These are phyloP conservation scores for Venturiaceae sp. DNA, from an alignment of 2,329 filamentous ascomycete species.

Conservation along the genomic window DNA sequence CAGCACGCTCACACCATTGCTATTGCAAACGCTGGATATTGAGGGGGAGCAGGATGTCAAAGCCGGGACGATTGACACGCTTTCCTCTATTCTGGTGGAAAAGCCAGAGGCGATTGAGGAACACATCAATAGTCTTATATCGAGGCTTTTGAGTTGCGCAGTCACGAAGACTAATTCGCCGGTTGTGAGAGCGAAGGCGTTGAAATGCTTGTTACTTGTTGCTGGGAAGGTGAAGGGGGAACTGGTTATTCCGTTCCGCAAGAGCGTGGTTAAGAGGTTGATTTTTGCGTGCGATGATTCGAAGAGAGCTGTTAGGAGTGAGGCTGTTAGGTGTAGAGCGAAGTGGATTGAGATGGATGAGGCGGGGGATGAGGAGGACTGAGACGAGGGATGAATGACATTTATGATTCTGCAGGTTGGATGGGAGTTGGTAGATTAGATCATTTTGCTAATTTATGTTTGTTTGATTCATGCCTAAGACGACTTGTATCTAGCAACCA, in stretches of 20 bases:
- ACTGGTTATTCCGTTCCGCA: constrained; percentile 46
- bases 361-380: constrained; percentile 41
- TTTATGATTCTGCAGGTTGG: too few relatives aligned
- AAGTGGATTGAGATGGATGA: constrained; percentile 53
- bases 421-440: too few relatives aligned
- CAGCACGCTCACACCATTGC: constrained; percentile 45
- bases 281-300: constrained; percentile 49
- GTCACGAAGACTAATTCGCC: constrained; percentile 21
- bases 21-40: constrained; percentile 56
- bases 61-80: constrained; percentile 48
- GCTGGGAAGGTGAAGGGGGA: constrained; percentile 38
- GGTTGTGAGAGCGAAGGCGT: constrained; percentile 35
- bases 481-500: too few relatives aligned
- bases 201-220: constrained; percentile 38
- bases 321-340: constrained; percentile 51
- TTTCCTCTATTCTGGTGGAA: constrained; percentile 48
- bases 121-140: constrained; percentile 48
- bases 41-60: constrained; percentile 43
- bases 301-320: constrained; percentile 51
- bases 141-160: constrained; percentile 42
- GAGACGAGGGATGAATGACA: too few relatives aligned
- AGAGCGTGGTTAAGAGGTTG: constrained; percentile 47
- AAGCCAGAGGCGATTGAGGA: constrained; percentile 43
- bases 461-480: too few relatives aligned
- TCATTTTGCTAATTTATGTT: too few relatives aligned